phyloP scores from a whole-genome alignment of 768 basidiomycete genomes.

The Neoboletus brunneissimus region DNA sequence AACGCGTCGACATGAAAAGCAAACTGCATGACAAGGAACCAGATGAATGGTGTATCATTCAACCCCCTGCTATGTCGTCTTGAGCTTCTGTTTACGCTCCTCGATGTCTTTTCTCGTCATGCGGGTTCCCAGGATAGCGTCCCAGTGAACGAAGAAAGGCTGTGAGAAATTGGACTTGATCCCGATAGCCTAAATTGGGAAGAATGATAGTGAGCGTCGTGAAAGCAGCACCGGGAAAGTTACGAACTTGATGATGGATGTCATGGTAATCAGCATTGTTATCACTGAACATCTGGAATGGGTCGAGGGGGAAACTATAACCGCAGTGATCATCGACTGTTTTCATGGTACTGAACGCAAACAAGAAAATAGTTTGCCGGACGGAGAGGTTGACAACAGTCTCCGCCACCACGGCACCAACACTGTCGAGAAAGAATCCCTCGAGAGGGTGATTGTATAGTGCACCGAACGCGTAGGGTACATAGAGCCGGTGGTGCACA shows the following conservation, averaged over 20 bases:
- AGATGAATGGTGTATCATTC: background rate
- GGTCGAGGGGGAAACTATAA: conserved; percentile 87
- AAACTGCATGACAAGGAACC: background rate
- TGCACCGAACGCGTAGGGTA: conserved; percentile 95
- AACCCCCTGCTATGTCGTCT: conserved; percentile 12
- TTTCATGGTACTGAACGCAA: conserved; percentile 81
- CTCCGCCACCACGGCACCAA: conserved; percentile 81
- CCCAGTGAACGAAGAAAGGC: conserved; percentile 97
- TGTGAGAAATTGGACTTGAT: conserved; percentile 96
- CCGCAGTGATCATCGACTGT: conserved; percentile 97
- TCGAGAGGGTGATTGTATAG: conserved; percentile 97
- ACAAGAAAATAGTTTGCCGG: conserved; percentile 83
- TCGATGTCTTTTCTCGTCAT: conserved; percentile 72
- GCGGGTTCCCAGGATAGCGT: conserved; percentile 76
- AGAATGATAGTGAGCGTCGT: background rate
- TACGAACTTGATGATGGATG: conserved; percentile 87
- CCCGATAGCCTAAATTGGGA: conserved; percentile 46
- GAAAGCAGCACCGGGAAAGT: background rate
- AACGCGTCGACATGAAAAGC: background rate
- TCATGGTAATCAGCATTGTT: conserved; percentile 99
- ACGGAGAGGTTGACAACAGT: conserved; percentile 60
- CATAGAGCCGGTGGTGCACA: conserved; percentile 93
- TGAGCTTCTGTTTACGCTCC: conserved; percentile 41
- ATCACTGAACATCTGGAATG: conserved; percentile 74
- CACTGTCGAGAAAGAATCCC: conserved; percentile 84